Conservation (phyloP, 257 asterid species). For the Misopates orontium region DNA sequence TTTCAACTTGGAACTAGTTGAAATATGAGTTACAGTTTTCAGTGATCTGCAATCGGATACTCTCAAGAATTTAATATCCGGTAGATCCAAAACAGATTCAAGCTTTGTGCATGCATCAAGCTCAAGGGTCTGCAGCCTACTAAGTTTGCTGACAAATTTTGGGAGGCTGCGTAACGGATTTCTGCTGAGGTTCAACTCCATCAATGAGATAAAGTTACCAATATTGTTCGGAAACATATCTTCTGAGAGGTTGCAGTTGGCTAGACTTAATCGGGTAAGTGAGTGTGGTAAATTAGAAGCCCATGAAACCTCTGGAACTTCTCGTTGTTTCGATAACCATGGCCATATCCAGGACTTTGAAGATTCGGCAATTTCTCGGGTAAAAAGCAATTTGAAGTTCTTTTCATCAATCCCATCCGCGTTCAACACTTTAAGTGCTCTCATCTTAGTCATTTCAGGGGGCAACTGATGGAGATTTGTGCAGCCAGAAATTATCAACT, state of each 20-base stretch:
- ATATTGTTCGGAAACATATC: not conserved
- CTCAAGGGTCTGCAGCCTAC: not conserved
- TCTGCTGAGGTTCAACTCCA: not conserved
- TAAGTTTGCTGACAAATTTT: not conserved
- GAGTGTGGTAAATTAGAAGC: constrained; percentile 1
- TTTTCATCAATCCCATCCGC: not conserved
- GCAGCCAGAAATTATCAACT: not conserved
- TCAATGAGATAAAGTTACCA: not conserved
- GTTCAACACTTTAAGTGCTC: not conserved
- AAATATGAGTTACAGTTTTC: not conserved
- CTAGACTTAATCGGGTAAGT: not conserved
- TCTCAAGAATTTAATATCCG: not conserved
- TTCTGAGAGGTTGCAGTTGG: not conserved
- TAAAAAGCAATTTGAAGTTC: not conserved
- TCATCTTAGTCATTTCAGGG: not conserved
- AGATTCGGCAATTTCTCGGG: not conserved
- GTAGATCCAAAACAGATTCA: not conserved
- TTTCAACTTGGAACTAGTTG: not conserved
- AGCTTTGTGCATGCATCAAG: not conserved
- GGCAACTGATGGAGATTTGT: not conserved
- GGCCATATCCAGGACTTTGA: not conserved
- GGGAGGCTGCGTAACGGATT: not conserved
- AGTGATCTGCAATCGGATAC: not conserved
- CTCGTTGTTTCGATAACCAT: not conserved
- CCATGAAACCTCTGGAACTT: not conserved